A percentile compares a stretch with the other conserved stretches of the same genome.
Conservation (phyloP, 2,329 filamentous ascomycete genomes). For the Fusarium sulawesiense region DNA sequence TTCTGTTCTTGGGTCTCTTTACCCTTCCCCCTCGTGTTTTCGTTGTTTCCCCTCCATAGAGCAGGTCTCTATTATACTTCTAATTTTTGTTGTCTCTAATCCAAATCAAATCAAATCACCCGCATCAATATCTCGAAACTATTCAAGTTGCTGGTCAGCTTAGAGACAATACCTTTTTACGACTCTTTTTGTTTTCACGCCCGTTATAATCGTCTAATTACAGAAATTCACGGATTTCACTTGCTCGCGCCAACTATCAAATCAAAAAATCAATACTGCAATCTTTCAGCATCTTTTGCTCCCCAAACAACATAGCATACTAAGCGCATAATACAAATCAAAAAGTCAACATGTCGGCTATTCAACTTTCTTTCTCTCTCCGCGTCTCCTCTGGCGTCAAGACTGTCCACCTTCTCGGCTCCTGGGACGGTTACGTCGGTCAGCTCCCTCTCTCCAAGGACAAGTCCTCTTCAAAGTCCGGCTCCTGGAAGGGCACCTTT, state of each 20-base stretch:
- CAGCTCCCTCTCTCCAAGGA: slow-evolving; percentile 96
- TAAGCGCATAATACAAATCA: slow-evolving; percentile 50
- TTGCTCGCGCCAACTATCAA: slow-evolving; percentile 61
- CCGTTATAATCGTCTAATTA: slow-evolving; percentile 56
- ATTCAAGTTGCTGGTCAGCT: slow-evolving; percentile 57
- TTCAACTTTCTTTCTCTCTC: slow-evolving; percentile 95
- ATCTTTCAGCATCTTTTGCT: slow-evolving; percentile 49
- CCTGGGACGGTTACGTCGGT: slow-evolving; percentile 96
- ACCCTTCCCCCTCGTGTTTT: slow-evolving; percentile 54
- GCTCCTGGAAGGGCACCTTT: slow-evolving; percentile 96
- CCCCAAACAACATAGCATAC: slow-evolving; percentile 45
- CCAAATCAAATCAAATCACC: slow-evolving; percentile 27
- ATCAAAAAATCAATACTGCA: slow-evolving; percentile 41
- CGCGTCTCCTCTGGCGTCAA: slow-evolving; percentile 97
- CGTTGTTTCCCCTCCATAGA: slow-evolving; percentile 55
- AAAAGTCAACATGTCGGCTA: slow-evolving; percentile 80
- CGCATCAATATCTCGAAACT: slow-evolving; percentile 28
- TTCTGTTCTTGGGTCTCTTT: slow-evolving; percentile 58
- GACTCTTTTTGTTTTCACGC: slow-evolving; percentile 38
- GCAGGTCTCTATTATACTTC: slow-evolving; percentile 65
- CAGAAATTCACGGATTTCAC: slow-evolving; percentile 63
- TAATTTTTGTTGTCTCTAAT: slow-evolving; percentile 51
- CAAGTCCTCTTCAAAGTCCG: slow-evolving; percentile 82
- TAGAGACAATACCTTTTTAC: slow-evolving; percentile 46
- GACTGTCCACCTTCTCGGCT: slow-evolving; percentile 96